Percentiles rank a stretch among this genome's conserved stretches.
Evolutionary conservation across 345 rosid genomes (phyloP).

Genomic region (Theobroma cacao): DNA sequence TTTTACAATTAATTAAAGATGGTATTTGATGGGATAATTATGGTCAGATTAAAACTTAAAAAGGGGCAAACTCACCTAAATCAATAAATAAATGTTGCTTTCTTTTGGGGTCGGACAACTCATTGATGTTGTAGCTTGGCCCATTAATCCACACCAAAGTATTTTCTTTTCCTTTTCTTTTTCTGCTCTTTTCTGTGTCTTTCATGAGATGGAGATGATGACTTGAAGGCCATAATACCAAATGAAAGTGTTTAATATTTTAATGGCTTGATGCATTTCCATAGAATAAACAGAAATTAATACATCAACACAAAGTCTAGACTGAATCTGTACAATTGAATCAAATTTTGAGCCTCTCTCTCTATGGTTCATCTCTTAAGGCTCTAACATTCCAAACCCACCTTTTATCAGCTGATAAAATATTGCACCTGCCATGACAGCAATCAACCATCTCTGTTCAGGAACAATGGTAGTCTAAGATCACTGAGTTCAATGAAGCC

Average conservation of each 20-base stretch:
- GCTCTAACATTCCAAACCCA: neutral
- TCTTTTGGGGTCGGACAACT: slow-evolving; percentile 4
- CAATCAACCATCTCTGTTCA: neutral
- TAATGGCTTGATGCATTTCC: no score
- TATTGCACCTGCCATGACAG: neutral
- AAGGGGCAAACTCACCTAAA: neutral
- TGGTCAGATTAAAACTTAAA: neutral
- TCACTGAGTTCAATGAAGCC: neutral
- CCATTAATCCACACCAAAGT: neutral
- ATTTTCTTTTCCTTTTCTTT: neutral
- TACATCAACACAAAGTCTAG: no score
- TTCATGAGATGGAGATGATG: neutral
- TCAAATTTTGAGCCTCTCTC: neutral
- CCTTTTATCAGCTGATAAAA: neutral
- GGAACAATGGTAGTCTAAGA: neutral
- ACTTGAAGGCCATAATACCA: neutral
- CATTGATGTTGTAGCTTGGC: neutral
- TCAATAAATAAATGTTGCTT: neutral
- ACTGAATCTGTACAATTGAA: no score
- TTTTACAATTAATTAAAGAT: no score
- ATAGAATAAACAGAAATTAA: no score
- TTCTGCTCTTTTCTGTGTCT: neutral
- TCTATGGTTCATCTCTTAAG: neutral
- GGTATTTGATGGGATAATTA: neutral
- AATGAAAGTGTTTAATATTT: no score